A percentile compares a stretch with the other conserved stretches of the same genome.
Evolutionary conservation across 1,139 yeast species (phyloP).

Genomic region (Hemisphaericaspora xylanilytica): DNA sequence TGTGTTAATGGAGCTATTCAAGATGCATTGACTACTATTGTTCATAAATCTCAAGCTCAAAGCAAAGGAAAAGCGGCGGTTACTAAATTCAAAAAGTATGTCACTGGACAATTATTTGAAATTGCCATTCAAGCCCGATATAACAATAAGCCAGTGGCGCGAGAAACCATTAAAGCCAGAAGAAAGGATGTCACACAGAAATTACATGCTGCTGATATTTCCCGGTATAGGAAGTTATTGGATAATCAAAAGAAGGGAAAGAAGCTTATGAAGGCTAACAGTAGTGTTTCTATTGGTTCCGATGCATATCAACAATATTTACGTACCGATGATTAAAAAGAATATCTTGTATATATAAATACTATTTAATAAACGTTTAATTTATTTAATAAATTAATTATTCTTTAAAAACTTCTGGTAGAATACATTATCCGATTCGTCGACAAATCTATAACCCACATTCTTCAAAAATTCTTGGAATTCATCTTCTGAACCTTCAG

Average conservation of each 20-base stretch:
- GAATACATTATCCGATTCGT: constrained; percentile 82
- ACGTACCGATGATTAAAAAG: constrained; percentile 32
- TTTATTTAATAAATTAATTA: constrained; percentile 1
- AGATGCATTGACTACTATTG: constrained; percentile 88
- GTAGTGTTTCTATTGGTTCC: constrained; percentile 73
- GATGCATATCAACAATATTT: constrained; percentile 80
- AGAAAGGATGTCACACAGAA: constrained; percentile 90
- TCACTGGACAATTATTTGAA: constrained; percentile 82
- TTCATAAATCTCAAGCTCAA: constrained; percentile 79
- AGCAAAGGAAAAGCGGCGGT: constrained; percentile 80
- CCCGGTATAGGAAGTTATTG: constrained; percentile 83
- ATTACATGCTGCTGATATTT: constrained; percentile 90
- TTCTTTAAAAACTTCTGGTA: constrained; percentile 66
- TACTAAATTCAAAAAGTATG: constrained; percentile 70
- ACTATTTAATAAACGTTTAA: no score
- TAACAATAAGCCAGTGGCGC: constrained; percentile 76
- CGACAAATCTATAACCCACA: constrained; percentile 73
- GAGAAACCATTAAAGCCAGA: constrained; percentile 91
- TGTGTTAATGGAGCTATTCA: constrained; percentile 87
- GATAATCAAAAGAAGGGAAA: constrained; percentile 94
- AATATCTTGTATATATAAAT: constrained; percentile 12
- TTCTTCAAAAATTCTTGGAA: constrained; percentile 67
- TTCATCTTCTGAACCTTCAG: constrained; percentile 60
- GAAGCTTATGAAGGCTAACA: constrained; percentile 75
- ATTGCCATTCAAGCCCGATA: constrained; percentile 91